Base-by-base conservation (phyloP, 371 early-diverging fungal genomes). In the Apophysomyces variabilis region DNA sequence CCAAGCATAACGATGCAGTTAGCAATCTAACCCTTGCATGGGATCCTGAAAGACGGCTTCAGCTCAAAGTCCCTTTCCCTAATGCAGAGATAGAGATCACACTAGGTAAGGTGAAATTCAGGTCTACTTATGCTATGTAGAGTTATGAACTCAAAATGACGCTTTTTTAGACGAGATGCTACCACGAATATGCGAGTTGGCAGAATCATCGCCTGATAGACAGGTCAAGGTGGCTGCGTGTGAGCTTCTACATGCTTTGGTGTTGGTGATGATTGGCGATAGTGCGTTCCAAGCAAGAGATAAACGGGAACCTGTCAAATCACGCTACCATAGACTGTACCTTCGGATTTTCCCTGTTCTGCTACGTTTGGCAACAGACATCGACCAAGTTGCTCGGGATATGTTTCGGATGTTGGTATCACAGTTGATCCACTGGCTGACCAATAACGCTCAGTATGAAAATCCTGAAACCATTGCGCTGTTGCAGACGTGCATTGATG, bases 381-480 rank as follows among this genome's bases (percentile, higher is more conserved):
- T 89, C 11, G 94, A 94, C 63, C 83, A 76, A 60, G 85, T 92
- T 6, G 76, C 90, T 7, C 71, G 91, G 45, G 86, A 86, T 0
- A 78, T 94, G 64, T 92, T 86, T 65, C 76, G 84, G 0, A 74
- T 88, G 7, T 70, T 93, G 43, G 74, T 85, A 0, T 62, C 83
- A 0, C 93, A 93, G 68, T 64, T 92, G 13, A 91, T 93, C 12
- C 93, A 92, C 64, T 94, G 93, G 93, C 70, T 93, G 44, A 91
- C 94, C 7, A 89, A 87, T 41, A 89, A 87, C 74, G 82, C 87
- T 1, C 85, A 86, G 46, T 86, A 86, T 58, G 92, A 94, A 67
- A 90, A 90, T 44, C 87, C 89, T 35, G 94, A 93, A 70, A 90
- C 92, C 1, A 83, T 91, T 58, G 83, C 85, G 0, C 69, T 94